Base-by-base conservation (phyloP, 768 basidiomycete genomes). In the Hypholoma fasciculare region DNA sequence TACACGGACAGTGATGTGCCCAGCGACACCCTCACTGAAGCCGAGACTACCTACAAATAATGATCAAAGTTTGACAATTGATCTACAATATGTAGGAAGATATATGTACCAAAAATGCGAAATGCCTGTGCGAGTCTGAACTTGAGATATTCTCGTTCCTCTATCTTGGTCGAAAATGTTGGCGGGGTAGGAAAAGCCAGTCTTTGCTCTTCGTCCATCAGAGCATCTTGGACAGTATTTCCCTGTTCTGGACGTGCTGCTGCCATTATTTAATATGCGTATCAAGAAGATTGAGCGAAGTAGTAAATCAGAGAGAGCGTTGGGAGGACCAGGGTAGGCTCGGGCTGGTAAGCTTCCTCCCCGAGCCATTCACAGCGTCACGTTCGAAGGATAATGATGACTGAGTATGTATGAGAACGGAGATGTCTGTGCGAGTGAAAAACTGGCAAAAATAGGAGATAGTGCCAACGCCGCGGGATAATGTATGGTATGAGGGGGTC, bases 1-100 rank as follows among this genome's bases (percentile, higher is more conserved):
- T 63, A 71, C 76, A 34, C 80, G 74, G 37, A 81, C 76, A 26
- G 82, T 82, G 59, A 83, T 82, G 61, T 82, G 80, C 0, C 81
- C 81, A 14, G 80, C 78, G 30, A 78, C 70, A 34, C 80, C 81
- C 59, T 82, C 78, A 47, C 75, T 77, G 58, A 75, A 82, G 19
- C 79, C 80, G 26, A 75, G 64, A 51, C 77, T 73, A 2, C 73
- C 72, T 68, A 54, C 8, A 34, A 43, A 54, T 12, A 27, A 6
- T 52, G 23, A 30, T 34, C 14, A 4, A 26, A 16, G 4, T 12
- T 38, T 12, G 23, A 17, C 4, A 8, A 17, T 37, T 17, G 14
- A 39, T 23, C n/a, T 40, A 40, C 49, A 46, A 13, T 3, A 7
- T 30, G 38, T 27, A 52, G 4, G 11, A 30, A 44, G 20, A 49